Evolutionary conservation across 306 rosid genomes (phyloP).

Genomic region (Casuarina cunninghamiana): DNA sequence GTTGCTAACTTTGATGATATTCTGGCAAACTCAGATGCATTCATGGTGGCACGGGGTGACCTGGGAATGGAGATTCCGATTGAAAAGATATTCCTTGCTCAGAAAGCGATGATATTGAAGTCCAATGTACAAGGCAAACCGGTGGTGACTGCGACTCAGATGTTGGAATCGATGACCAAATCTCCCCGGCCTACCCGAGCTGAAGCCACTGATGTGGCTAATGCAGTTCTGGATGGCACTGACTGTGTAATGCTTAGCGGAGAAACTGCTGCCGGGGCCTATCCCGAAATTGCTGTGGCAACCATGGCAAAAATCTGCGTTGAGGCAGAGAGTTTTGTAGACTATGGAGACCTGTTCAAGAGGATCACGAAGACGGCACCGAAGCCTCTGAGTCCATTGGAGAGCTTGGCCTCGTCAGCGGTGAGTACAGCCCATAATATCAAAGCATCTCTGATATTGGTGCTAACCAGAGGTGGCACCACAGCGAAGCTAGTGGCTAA

Average conservation of each 20-base stretch:
- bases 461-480: constrained; percentile 37
- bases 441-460: constrained; percentile 37
- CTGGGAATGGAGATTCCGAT: constrained; percentile 51
- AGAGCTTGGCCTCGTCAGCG: constrained; percentile 42
- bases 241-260: constrained; percentile 48
- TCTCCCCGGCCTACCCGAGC: constrained; percentile 51
- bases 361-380: constrained; percentile 13
- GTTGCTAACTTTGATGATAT: constrained; percentile 44
- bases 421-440: constrained; percentile 29
- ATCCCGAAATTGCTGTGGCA: constrained; percentile 39
- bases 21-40: constrained; percentile 45
- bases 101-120: constrained; percentile 43
- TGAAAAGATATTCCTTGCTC: constrained; percentile 48
- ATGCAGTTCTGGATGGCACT: constrained; percentile 53
- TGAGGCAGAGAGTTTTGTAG: constrained; percentile 33
- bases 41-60: constrained; percentile 52
- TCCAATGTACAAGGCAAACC: constrained; percentile 47
- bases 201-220: constrained; percentile 56
- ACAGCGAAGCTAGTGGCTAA: constrained; percentile 52
- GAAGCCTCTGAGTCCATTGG: constrained; percentile 34
- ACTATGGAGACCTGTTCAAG: constrained; percentile 26
- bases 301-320: constrained; percentile 42
- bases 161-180: constrained; percentile 47
- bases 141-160: constrained; percentile 43
- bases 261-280: constrained; percentile 43